Percentiles rank a stretch among this genome's conserved stretches.
Conservation (phyloP, 108 stramenopile genomes). For the Conticribra guillardii region DNA sequence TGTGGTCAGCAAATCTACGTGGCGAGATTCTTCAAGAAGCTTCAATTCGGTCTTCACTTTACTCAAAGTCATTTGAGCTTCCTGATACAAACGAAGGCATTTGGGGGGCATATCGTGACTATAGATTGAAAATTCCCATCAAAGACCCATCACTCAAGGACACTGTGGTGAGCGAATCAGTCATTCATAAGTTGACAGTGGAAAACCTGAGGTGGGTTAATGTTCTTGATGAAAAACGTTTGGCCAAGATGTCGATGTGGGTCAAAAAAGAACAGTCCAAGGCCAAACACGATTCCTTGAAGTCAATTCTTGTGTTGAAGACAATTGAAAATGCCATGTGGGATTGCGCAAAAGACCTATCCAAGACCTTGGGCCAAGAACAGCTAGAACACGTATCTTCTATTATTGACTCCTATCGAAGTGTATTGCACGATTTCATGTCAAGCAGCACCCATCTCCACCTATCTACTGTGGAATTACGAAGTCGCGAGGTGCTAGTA, state of each 20-base stretch:
- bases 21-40: slow-evolving; percentile 7
- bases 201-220: slow-evolving; percentile 25
- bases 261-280: slow-evolving; percentile 6
- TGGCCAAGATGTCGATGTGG: slow-evolving; percentile 19
- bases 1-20: slow-evolving; percentile 10
- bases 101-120: slow-evolving; percentile 7
- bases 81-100: slow-evolving; percentile 11
- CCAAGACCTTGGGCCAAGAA: background rate
- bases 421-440: slow-evolving; percentile 26
- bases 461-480: slow-evolving; percentile 13
- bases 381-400: slow-evolving; percentile 13
- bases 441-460: background rate
- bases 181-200: slow-evolving; percentile 3
- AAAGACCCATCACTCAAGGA: slow-evolving; percentile 1
- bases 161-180: background rate
- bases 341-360: slow-evolving; percentile 12
- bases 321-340: slow-evolving; percentile 20
- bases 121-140: slow-evolving; percentile 11
- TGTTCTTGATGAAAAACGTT: background rate
- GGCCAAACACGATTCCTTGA: slow-evolving; percentile 5
- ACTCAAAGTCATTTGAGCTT: slow-evolving; percentile 13
- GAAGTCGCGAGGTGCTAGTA: slow-evolving; percentile 35
- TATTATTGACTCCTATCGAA: slow-evolving; percentile 26
- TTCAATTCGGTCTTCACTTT: slow-evolving; percentile 7
- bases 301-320: slow-evolving; percentile 14